Evolutionary conservation across 2,329 filamentous ascomycete genomes (phyloP), one percentile per base, ranked within the genome.

Genomic region (Microcera coccophila): DNA sequence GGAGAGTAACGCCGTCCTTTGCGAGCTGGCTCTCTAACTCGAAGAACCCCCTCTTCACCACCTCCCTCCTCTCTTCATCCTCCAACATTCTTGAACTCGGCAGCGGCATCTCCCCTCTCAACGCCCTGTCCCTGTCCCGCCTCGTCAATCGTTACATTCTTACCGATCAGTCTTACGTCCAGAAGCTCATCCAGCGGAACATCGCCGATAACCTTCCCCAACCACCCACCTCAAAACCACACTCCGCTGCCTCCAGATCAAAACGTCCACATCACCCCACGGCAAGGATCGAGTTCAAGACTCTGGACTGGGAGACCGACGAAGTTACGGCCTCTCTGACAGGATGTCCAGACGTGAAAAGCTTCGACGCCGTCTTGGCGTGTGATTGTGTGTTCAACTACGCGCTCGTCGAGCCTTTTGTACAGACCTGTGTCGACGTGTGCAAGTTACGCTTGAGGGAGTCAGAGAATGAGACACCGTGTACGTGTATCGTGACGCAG

Each of bases 331-430:
- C 66, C 10, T 65, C 74, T 36, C 73, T 83, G 9, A 69, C 68
- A 2, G 62, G 66, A 10, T 61, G 62, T 12, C 47, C 52, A 14
- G 49, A 40, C 28, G 58, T 49, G 34, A 60, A 54, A 57, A 74
- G 76, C 44, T 84, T 93, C 52, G 85, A 94, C 57, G 67, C 82
- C 12, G 72, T 97, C 10, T 63, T 97, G 26, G 89, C 90, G 4
- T 95, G 89, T 60, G 93, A 98, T 65, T 96, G 90, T 65, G 85
- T 98, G 54, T 98, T 94, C 72, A 98, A 97, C 66, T 87, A 95
- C 52, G 79, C 85, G 3, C 76, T 97, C 3, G 79, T 97, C 18
- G 71, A 78, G 33, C 89, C 90, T 0, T 79, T 97, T 37, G 86
- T 93, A n/a, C 78, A 84, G 55, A 86, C 88, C 0, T 95, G 87